Conservation (phyloP, 108 stramenopile genomes). For the Asterionellopsis glacialis region DNA sequence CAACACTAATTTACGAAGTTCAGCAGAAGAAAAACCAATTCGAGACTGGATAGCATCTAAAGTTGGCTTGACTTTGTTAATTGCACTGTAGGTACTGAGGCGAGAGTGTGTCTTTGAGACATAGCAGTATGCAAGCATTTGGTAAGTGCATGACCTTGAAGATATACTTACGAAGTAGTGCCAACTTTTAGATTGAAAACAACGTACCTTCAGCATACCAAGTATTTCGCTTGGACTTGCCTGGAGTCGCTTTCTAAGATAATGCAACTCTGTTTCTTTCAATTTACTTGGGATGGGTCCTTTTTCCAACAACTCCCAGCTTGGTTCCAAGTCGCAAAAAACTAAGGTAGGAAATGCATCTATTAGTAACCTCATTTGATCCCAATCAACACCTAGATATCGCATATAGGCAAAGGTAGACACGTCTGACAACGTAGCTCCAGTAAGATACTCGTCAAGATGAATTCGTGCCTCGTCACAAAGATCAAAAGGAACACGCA, state of each 20-base stretch:
- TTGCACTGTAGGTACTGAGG: constrained; percentile 31
- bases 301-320: constrained; percentile 32
- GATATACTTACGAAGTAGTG: no score
- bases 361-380: constrained; percentile 25
- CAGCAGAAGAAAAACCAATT: constrained; percentile 26
- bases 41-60: constrained; percentile 32
- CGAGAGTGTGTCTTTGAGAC: constrained; percentile 20
- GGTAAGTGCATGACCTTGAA: background rate
- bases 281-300: constrained; percentile 24
- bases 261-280: constrained; percentile 24
- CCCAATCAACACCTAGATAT: constrained; percentile 35
- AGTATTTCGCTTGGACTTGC: constrained; percentile 29
- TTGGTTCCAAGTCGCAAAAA: constrained; percentile 36
- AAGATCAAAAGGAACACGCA: constrained; percentile 17
- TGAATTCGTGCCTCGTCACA: constrained; percentile 28
- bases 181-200: no score
- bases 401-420: constrained; percentile 34
- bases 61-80: constrained; percentile 20
- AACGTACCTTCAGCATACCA: constrained; percentile 26
- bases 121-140: background rate
- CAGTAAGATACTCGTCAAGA: constrained; percentile 25
- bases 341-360: constrained; percentile 27
- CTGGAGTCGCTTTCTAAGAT: constrained; percentile 34
- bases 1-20: constrained; percentile 25
- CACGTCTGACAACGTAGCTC: constrained; percentile 24